Evolutionary conservation across 2,329 filamentous ascomycete genomes (phyloP).

Genomic region (Arthroderma uncinatum): DNA sequence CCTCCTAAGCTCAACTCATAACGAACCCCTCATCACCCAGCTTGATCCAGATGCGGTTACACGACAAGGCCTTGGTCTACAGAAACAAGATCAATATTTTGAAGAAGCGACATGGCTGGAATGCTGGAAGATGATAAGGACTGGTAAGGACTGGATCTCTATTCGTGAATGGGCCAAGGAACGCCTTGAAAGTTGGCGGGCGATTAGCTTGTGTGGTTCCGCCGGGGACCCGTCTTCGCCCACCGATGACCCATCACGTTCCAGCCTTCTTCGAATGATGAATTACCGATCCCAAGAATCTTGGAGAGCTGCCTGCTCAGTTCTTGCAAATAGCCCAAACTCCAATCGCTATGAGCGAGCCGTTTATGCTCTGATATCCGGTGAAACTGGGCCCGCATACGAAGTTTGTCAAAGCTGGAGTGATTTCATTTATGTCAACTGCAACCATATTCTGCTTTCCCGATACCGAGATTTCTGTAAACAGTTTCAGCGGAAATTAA

Average conservation of each 20-base stretch:
- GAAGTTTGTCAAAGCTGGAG: slow-evolving; percentile 70
- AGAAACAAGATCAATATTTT: slow-evolving; percentile 75
- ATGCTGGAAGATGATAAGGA: slow-evolving; percentile 85
- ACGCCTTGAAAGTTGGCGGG: slow-evolving; percentile 79
- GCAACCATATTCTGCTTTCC: slow-evolving; percentile 70
- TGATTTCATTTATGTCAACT: slow-evolving; percentile 75
- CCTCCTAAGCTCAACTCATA: slow-evolving; percentile 47
- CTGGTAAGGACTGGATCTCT: slow-evolving; percentile 61
- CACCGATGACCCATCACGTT: slow-evolving; percentile 24
- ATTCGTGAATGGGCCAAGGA: slow-evolving; percentile 80
- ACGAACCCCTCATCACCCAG: slow-evolving; percentile 64
- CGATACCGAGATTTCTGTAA: slow-evolving; percentile 62
- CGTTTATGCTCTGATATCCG: slow-evolving; percentile 81
- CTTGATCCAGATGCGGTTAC: slow-evolving; percentile 84
- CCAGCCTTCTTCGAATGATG: slow-evolving; percentile 33
- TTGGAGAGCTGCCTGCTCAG: slow-evolving; percentile 30
- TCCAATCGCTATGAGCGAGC: slow-evolving; percentile 72
- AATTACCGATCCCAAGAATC: slow-evolving; percentile 30
- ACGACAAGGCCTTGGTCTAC: slow-evolving; percentile 63
- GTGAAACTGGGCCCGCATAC: slow-evolving; percentile 67
- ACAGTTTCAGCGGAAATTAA: slow-evolving; percentile 33
- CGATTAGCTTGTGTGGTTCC: slow-evolving; percentile 62
- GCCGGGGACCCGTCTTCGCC: slow-evolving; percentile 23
- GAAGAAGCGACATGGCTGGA: slow-evolving; percentile 85
- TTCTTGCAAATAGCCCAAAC: slow-evolving; percentile 49